These are phyloP conservation scores for Fusarium guadeloupense DNA, from an alignment of 2,329 filamentous ascomycete species.

Conservation along the genomic window DNA sequence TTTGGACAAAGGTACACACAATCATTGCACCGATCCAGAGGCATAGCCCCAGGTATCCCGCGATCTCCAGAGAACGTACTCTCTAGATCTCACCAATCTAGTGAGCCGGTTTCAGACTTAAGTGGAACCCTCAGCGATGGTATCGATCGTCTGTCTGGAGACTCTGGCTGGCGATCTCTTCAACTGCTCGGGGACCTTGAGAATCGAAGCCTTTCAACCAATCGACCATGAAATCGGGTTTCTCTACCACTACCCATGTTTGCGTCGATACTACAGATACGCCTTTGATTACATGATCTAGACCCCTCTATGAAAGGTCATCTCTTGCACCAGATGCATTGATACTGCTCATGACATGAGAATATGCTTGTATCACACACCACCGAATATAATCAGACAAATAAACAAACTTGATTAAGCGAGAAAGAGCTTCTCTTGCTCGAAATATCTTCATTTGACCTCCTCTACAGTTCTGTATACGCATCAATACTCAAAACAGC, in stretches of 20 bases:
- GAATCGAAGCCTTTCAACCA: slow-evolving; percentile 24
- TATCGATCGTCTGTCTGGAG: slow-evolving; percentile 36
- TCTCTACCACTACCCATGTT: background rate
- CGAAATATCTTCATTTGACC: background rate
- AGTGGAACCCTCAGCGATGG: slow-evolving; percentile 25
- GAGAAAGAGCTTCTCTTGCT: background rate
- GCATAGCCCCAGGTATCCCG: background rate
- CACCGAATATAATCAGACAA: background rate
- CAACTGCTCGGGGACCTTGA: slow-evolving; percentile 21
- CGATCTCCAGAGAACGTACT: slow-evolving; percentile 14
- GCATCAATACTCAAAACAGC: background rate
- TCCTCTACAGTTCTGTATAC: background rate
- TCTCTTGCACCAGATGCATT: background rate
- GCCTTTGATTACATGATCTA: background rate
- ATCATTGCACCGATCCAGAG: slow-evolving; percentile 26
- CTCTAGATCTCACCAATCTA: slow-evolving; percentile 10
- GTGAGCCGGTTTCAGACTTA: background rate
- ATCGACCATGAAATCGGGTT: slow-evolving; percentile 6
- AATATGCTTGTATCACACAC: background rate
- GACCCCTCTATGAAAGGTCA: slow-evolving; percentile 3
- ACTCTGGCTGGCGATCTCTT: slow-evolving; percentile 35
- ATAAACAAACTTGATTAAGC: background rate
- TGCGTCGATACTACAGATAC: slow-evolving; percentile 9
- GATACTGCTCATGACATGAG: background rate
- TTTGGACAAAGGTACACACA: too few relatives aligned